Evolutionary conservation across 305 asterid genomes (phyloP).

Genomic region (Fraxinus paxiana): DNA sequence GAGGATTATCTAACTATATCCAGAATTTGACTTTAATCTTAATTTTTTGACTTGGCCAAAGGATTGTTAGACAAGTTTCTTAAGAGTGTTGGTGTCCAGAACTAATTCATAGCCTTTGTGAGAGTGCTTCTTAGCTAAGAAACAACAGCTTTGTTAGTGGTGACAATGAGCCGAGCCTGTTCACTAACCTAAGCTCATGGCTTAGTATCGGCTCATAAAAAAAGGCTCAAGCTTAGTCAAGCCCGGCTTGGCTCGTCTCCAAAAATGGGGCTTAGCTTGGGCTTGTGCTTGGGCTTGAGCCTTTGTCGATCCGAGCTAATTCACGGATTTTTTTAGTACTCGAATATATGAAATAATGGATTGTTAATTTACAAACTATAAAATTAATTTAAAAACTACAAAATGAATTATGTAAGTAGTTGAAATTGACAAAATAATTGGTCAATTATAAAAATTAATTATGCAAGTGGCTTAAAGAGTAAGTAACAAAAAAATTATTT

Average conservation of each 20-base stretch:
- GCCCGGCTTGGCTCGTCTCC: neutral
- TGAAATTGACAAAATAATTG: too few relatives aligned
- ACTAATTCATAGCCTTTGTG: neutral
- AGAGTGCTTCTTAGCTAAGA: neutral
- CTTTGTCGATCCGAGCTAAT: too few relatives aligned
- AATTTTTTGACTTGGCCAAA: neutral
- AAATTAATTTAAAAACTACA: too few relatives aligned
- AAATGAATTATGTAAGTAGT: too few relatives aligned
- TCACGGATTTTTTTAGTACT: too few relatives aligned
- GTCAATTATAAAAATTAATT: too few relatives aligned
- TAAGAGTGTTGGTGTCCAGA: neutral
- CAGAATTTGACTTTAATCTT: neutral
- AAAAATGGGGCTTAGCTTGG: neutral
- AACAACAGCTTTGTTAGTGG: neutral
- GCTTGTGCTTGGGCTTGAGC: too few relatives aligned
- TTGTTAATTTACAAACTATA: too few relatives aligned
- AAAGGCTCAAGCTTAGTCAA: neutral
- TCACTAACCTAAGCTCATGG: neutral
- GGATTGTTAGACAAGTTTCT: neutral
- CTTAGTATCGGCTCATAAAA: neutral
- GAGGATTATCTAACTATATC: neutral
- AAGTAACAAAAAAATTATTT: too few relatives aligned
- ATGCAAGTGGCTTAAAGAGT: too few relatives aligned
- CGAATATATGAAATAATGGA: too few relatives aligned
- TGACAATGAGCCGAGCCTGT: neutral